phyloP scores from a whole-genome alignment of 176 grass and related monocot genomes.

The Bonia amplexicaulis region DNA sequence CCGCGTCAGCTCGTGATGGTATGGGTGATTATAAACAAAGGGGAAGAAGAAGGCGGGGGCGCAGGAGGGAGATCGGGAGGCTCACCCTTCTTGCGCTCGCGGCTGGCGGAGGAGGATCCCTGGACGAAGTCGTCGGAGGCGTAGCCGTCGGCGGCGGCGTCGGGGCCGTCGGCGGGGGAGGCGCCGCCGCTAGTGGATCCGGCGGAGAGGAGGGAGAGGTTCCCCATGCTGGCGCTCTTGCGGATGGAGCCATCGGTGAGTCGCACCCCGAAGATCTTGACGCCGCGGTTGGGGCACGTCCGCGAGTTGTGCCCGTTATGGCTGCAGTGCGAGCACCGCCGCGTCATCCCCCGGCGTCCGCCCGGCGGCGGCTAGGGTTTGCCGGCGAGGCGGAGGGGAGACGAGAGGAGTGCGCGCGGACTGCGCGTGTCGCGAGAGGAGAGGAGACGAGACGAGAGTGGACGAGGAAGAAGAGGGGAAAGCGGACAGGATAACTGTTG shows the following conservation, averaged over 20 bases:
- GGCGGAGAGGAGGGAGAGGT: constrained; percentile 75
- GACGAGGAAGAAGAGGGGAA: neutral
- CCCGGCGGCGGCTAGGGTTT: neutral
- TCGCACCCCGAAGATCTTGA: constrained; percentile 91
- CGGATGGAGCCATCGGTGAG: constrained; percentile 91
- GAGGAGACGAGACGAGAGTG: neutral
- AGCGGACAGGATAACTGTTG: constrained; percentile 1
- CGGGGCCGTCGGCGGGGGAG: constrained; percentile 62
- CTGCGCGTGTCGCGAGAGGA: neutral
- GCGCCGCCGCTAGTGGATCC: constrained; percentile 77
- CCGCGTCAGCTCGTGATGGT: neutral
- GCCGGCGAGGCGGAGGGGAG: neutral
- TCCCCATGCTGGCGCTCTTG: constrained; percentile 98
- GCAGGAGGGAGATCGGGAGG: neutral
- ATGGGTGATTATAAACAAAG: neutral
- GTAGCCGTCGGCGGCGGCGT: constrained; percentile 58
- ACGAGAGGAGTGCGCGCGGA: neutral
- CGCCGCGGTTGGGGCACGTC: constrained; percentile 92
- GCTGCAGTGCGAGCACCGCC: constrained; percentile 97
- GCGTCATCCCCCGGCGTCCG: constrained; percentile 54
- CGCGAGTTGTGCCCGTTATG: constrained; percentile 96
- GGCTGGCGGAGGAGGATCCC: constrained; percentile 87
- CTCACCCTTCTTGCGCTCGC: constrained; percentile 93
- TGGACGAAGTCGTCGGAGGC: constrained; percentile 94
- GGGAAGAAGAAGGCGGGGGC: neutral